Base-by-base conservation (phyloP, 2,329 filamentous ascomycete genomes). In the Verticillium alfalfae region DNA sequence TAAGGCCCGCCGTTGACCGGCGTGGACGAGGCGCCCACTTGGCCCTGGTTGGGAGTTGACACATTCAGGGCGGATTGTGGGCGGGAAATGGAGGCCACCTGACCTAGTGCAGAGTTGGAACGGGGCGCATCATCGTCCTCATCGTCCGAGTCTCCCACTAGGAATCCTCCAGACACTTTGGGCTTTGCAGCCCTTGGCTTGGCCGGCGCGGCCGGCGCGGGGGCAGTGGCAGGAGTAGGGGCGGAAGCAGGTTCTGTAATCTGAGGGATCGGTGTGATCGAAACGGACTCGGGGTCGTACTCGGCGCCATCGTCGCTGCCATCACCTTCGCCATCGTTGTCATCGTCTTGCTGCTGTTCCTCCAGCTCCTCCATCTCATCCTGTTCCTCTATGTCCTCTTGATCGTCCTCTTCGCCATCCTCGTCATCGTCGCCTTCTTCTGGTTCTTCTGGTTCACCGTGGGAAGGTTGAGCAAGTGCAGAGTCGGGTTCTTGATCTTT, bases 71-170 rank as follows among this genome's bases (percentile, higher is more conserved):
- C 41, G 2, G 62, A 64, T 22, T 60, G 65, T 62, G 52, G 64
- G 18, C 45, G 45, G 59, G 60, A 64, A 62, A 61, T 54, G 22
- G 64, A 58, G 22, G 59, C 60, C 31, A 54, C 49, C 26, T 62
- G 58, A 38, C 55, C 62, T 22, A 49, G 45, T 31, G 49, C 56
- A 15, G 49, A n/a, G 59, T 34, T 62, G 16, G 64, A 62, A 18
- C 45, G 45, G 26, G 60, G 61, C 15, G 64, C 58, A 34, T 26
- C 45, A 34, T 75, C 71, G 4, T 84, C 84, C 67, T 86, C 84
- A 38, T 84, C 83, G 66, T 87, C 84, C 36, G 84, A 86, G 60
- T 82, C 84, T 71, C 81, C 83, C 68, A 86, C 79, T 70, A 87
- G 74, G 73, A 87, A 87, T 55, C 84, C 84, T 52, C 83, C 84